phyloP scores from a whole-genome alignment of 768 basidiomycete species.

The Scleroderma citrinum region DNA sequence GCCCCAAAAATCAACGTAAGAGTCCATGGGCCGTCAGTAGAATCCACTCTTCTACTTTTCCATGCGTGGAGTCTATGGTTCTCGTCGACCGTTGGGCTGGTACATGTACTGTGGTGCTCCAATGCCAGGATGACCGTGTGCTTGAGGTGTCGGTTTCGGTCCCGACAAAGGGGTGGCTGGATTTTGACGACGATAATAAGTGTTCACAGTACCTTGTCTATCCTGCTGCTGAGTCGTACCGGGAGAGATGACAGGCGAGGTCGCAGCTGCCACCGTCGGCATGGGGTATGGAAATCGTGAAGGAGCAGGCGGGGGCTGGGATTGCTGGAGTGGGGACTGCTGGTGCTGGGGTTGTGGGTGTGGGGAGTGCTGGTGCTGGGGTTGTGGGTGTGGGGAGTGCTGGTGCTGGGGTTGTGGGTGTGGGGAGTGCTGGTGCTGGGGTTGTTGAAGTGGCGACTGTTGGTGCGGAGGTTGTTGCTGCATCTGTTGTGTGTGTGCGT shows the following conservation, averaged over 20 bases:
- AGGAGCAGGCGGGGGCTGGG: constrained; percentile 9
- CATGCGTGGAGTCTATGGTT: constrained; percentile 10
- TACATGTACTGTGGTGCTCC: constrained; percentile 41
- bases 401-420: constrained; percentile 15
- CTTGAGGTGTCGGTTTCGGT: constrained; percentile 13
- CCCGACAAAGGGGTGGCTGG: constrained; percentile 15
- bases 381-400: constrained; percentile 14
- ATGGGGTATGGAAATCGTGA: constrained; percentile 57
- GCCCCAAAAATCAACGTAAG: not conserved
- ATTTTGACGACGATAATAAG: constrained; percentile 52
- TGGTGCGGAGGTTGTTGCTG: not conserved
- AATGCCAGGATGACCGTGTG: constrained; percentile 17
- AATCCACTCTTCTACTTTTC: too few species aligned
- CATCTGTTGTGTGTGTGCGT: constrained; percentile 27
- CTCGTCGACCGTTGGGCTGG: constrained; percentile 37
- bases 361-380: constrained; percentile 43
- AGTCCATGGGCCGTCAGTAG: not conserved
- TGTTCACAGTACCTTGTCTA: constrained; percentile 26
- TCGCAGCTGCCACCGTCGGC: constrained; percentile 62
- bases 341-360: constrained; percentile 12
- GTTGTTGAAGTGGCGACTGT: constrained; percentile 5
- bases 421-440: not conserved
- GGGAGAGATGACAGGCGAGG: constrained; percentile 50
- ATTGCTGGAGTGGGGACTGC: constrained; percentile 14
- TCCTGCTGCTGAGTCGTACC: constrained; percentile 34